These are phyloP conservation scores for Cicer cuneatum DNA, from an alignment of 306 rosid species.

Conservation along the genomic window DNA sequence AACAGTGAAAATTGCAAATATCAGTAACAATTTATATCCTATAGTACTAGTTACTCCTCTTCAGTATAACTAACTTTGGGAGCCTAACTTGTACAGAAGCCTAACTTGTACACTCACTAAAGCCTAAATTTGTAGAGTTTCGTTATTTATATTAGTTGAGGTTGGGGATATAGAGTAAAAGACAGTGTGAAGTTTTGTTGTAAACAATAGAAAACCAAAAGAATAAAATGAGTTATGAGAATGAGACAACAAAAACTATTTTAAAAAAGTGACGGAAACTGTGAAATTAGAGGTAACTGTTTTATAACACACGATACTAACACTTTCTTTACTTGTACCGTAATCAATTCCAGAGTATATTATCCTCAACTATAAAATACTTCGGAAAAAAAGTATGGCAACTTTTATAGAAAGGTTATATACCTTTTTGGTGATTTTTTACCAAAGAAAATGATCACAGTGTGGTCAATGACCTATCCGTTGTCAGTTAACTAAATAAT, in stretches of 20 bases:
- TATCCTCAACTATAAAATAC: too few relatives aligned
- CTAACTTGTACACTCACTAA: neutral
- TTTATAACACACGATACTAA: neutral
- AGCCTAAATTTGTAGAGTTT: neutral
- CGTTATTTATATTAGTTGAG: constrained; percentile 15
- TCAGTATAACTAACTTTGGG: neutral
- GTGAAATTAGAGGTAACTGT: neutral
- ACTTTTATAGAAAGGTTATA: neutral
- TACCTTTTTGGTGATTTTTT: constrained; percentile 4
- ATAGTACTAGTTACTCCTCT: too few relatives aligned
- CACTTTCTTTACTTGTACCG: neutral
- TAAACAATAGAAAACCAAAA: constrained; percentile 12
- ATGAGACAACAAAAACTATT: neutral
- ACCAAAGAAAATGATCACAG: constrained; percentile 13
- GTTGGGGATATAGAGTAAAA: constrained; percentile 26
- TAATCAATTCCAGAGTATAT: neutral
- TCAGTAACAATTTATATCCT: too few relatives aligned
- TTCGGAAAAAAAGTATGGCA: too few relatives aligned
- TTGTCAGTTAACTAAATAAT: constrained; percentile 18
- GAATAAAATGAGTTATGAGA: neutral
- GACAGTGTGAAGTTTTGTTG: neutral
- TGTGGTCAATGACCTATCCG: constrained; percentile 16
- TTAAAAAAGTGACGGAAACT: neutral
- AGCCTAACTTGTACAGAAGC: too few relatives aligned
- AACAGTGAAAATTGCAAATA: too few relatives aligned